A percentile compares a stretch with the other conserved stretches of the same genome.
These are phyloP conservation scores for Suillus tomentosus DNA, from an alignment of 768 basidiomycete genomes.

Conservation along the genomic window DNA sequence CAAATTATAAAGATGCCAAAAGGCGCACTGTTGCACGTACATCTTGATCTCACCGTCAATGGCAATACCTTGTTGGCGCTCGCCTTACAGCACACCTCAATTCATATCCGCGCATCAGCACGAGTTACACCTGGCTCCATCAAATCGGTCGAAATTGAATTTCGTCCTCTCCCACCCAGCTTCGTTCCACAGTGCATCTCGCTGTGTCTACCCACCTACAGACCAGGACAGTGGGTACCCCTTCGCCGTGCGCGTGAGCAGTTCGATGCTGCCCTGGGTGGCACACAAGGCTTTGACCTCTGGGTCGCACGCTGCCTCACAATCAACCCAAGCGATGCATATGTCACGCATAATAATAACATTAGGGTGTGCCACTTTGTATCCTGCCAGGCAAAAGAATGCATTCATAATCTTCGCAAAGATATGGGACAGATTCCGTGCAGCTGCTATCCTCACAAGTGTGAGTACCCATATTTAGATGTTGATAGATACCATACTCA, in stretches of 20 bases:
- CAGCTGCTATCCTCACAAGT: conserved; percentile 49
- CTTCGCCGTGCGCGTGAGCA: conserved; percentile 52
- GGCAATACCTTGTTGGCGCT: conserved; percentile 50
- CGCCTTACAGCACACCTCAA: conserved; percentile 55
- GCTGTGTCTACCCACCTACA: conserved; percentile 42
- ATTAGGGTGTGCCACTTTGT: conserved; percentile 47
- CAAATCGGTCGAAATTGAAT: conserved; percentile 49
- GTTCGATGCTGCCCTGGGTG: conserved; percentile 56
- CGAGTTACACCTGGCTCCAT: conserved; percentile 44
- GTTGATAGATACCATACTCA: neutral
- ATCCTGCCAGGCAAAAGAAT: neutral
- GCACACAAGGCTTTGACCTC: conserved; percentile 65
- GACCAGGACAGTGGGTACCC: conserved; percentile 53
- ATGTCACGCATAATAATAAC: conserved; percentile 70
- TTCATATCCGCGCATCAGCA: conserved; percentile 57
- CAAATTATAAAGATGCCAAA: conserved; percentile 66
- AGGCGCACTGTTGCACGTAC: conserved; percentile 72
- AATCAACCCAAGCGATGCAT: conserved; percentile 73
- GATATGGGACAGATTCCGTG: conserved; percentile 78
- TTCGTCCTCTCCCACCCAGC: conserved; percentile 47
- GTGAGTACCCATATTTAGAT: conserved; percentile 35
- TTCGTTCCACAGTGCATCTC: conserved; percentile 26
- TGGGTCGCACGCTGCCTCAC: conserved; percentile 63
- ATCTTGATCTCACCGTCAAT: conserved; percentile 75
- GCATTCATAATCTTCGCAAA: conserved; percentile 26